These are phyloP conservation scores for Auriscalpium microsporum DNA, from an alignment of 768 basidiomycete species.

Conservation along the genomic window DNA sequence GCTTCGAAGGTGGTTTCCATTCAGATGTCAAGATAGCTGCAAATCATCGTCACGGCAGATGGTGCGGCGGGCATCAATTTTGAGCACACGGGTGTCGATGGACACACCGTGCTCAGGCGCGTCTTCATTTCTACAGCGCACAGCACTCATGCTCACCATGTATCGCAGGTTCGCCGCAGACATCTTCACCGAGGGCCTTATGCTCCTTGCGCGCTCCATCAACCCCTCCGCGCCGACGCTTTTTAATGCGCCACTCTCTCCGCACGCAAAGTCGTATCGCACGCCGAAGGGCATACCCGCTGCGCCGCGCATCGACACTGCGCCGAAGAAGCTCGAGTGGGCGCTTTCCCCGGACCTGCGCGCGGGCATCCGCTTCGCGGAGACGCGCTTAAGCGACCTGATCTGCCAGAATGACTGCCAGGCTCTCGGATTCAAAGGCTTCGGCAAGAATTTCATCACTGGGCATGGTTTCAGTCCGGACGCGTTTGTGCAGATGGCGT, in stretches of 20 bases:
- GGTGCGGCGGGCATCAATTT: constrained; percentile 97
- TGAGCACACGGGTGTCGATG: constrained; percentile 96
- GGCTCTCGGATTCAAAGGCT: constrained; percentile 86
- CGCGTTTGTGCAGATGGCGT: constrained; percentile 98
- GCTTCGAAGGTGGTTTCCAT: no score
- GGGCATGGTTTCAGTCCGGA: constrained; percentile 94
- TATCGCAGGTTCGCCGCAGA: constrained; percentile 68
- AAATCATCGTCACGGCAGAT: constrained; percentile 92
- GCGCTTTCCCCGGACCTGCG: constrained; percentile 74
- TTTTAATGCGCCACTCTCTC: constrained; percentile 84
- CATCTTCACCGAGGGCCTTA: constrained; percentile 93
- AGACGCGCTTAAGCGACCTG: constrained; percentile 87
- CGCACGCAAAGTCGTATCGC: constrained; percentile 70
- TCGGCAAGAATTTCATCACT: constrained; percentile 93
- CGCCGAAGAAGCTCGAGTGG: constrained; percentile 97
- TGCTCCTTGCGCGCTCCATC: constrained; percentile 93
- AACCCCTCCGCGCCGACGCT: constrained; percentile 92
- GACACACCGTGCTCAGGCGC: constrained; percentile 75
- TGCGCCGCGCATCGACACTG: constrained; percentile 50
- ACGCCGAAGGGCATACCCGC: constrained; percentile 26
- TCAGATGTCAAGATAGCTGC: constrained; percentile 44
- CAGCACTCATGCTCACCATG: no score
- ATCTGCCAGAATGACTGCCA: constrained; percentile 99
- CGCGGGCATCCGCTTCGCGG: constrained; percentile 85
- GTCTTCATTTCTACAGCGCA: no score